phyloP scores from a whole-genome alignment of 805 yeast genomes.

The Metschnikowia similis region DNA sequence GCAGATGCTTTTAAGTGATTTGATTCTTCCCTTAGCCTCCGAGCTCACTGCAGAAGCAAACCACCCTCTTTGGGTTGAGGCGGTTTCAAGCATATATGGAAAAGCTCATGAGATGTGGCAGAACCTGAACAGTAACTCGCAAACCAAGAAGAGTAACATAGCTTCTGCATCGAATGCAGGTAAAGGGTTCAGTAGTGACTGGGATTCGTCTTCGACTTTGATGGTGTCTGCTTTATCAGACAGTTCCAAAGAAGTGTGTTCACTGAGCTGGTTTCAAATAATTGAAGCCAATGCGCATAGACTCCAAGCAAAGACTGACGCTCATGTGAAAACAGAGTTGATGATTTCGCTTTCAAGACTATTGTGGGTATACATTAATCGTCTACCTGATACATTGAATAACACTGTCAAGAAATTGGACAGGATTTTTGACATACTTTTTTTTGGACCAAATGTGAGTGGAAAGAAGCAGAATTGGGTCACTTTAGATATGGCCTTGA shows the following conservation, averaged over 20 bases:
- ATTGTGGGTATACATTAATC: constrained; percentile 83
- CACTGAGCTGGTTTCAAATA: constrained; percentile 64
- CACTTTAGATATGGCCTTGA: constrained; percentile 54
- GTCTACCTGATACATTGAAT: constrained; percentile 85
- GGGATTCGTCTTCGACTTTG: constrained; percentile 66
- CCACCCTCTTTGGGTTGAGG: constrained; percentile 92
- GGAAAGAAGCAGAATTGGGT: constrained; percentile 74
- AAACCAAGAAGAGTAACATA: background rate
- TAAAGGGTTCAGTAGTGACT: constrained; percentile 26
- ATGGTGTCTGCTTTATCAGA: constrained; percentile 75
- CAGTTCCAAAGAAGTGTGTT: constrained; percentile 71
- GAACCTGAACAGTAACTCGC: constrained; percentile 3
- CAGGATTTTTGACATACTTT: constrained; percentile 50
- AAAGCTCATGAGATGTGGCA: constrained; percentile 46
- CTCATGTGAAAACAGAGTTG: constrained; percentile 49
- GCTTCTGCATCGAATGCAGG: constrained; percentile 4
- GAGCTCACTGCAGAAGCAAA: constrained; percentile 89
- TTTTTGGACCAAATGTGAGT: constrained; percentile 39
- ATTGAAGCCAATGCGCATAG: constrained; percentile 60
- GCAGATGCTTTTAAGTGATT: constrained; percentile 75
- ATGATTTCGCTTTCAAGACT: constrained; percentile 68
- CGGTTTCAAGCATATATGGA: constrained; percentile 58
- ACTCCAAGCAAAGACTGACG: constrained; percentile 57
- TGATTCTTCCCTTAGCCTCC: constrained; percentile 79
- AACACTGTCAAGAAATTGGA: constrained; percentile 80